Conservation (phyloP, 768 basidiomycete genomes). For the Agaricus sinodeliciosus region DNA sequence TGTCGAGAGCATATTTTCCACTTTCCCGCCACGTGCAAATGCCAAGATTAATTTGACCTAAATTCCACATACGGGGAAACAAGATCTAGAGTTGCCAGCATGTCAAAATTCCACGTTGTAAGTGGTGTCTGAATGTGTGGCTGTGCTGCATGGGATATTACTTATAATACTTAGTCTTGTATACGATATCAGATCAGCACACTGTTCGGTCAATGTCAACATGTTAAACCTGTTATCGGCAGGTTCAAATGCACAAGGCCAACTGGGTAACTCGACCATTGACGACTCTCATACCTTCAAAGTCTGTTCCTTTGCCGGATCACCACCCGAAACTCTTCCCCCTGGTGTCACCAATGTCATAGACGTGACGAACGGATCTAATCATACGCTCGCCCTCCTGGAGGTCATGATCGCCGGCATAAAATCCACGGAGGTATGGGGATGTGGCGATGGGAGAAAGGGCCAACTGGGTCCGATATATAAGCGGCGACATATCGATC, state of each 20-base stretch:
- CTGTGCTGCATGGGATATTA: no score
- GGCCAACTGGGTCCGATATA: slow-evolving; percentile 66
- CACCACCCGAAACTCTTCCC: slow-evolving; percentile 24
- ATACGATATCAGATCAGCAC: no score
- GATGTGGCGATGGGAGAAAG: slow-evolving; percentile 59
- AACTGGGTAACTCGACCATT: slow-evolving; percentile 37
- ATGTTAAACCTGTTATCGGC: slow-evolving; percentile 26
- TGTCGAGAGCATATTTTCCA: no score
- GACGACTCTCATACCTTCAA: slow-evolving; percentile 40
- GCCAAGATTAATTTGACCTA: no score
- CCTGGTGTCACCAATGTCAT: slow-evolving; percentile 26
- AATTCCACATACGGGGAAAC: no score
- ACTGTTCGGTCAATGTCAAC: no score
- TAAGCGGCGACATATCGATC: slow-evolving; percentile 12
- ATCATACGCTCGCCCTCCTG: slow-evolving; percentile 73
- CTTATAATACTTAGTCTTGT: no score
- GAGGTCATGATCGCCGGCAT: slow-evolving; percentile 18
- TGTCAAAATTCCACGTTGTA: no score
- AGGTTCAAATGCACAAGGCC: slow-evolving; percentile 50
- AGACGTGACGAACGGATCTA: slow-evolving; percentile 64
- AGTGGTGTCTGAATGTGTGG: no score
- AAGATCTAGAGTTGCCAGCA: no score
- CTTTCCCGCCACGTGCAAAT: no score
- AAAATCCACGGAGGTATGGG: slow-evolving; percentile 48
- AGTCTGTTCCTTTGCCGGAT: slow-evolving; percentile 31